Base-by-base conservation (phyloP, 2,329 filamentous ascomycete species). In the Plectosphaerella plurivora region DNA sequence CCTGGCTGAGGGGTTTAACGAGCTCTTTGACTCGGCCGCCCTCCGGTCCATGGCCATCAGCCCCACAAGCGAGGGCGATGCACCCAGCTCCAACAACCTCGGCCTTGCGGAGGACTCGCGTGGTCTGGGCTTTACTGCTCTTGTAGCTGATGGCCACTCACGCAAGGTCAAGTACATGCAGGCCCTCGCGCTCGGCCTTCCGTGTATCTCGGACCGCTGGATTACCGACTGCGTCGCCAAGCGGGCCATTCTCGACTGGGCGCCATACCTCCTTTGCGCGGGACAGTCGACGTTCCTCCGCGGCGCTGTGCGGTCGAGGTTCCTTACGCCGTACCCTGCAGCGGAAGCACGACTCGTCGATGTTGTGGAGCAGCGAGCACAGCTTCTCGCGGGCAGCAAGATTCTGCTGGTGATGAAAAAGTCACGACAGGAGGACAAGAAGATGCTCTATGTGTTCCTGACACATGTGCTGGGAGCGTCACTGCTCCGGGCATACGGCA, bases 161-260 rank as follows among this genome's bases (percentile, higher is more conserved):
- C 84, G 93, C 46, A 91, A 91, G 57, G 82, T 86, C 48, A 99
- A 97, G 66, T 97, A 94, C 67, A 89, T 97, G 78, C 92, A 97
- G 70, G 94, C 94, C 0, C 80, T 99, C 2, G 92, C 94, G 0
- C 80, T 99, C 1, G 91, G 90, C 1, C 71, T 99, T 0, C 94
- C 94, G 0, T 96, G 92, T 62, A 76, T 99, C 2, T 87, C 90
- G 6, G 81, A 84, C 6, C 85, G 86, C 51, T 99, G 94, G 93
- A 74, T 96, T 47, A 77, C 82, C 24, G 81, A 88, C 48, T 96
- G 89, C 56, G 68, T 93, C 3, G 68, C 76, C 1, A 81, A 82
- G 33, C 74, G 76, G 6, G 65, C 71, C 8, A 69, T 93, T 0
- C 70, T 95, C 1, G 81, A 88, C 49, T 97, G 92, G 88, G 73